A percentile compares a stretch with the other conserved stretches of the same genome.
These are phyloP conservation scores for Melaleuca quinquenervia DNA, from an alignment of 345 rosid species.

Conservation along the genomic window DNA sequence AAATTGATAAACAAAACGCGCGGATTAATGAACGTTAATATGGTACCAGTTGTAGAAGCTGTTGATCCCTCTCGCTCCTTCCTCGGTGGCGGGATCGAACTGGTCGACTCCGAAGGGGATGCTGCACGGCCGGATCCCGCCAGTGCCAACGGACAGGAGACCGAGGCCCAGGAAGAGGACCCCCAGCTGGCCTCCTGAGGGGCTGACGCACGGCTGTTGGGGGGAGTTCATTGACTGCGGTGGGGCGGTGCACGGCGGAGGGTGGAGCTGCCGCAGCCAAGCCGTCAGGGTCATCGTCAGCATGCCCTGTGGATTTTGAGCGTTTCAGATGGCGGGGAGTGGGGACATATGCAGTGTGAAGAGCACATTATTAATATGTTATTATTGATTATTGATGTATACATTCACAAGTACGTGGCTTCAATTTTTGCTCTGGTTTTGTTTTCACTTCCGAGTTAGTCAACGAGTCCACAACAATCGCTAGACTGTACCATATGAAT, in stretches of 20 bases:
- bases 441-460: no score
- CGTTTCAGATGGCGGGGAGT: background rate
- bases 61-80: slow-evolving; percentile 53
- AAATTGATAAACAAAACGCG: background rate
- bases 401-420: background rate
- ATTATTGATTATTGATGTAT: background rate
- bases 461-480: no score
- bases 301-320: slow-evolving; percentile 50
- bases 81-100: slow-evolving; percentile 54
- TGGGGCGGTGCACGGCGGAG: slow-evolving; percentile 30
- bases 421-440: no score
- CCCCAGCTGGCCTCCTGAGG: slow-evolving; percentile 24
- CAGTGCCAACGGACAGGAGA: slow-evolving; percentile 45
- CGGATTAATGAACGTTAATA: background rate
- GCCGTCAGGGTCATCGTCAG: slow-evolving; percentile 50
- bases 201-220: slow-evolving; percentile 16
- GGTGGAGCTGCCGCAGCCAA: slow-evolving; percentile 57
- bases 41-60: slow-evolving; percentile 64
- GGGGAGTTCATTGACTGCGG: background rate
- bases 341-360: background rate
- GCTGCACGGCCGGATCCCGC: slow-evolving; percentile 72
- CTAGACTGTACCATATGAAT: no score
- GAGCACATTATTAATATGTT: background rate
- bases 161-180: slow-evolving; percentile 35
- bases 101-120: slow-evolving; percentile 83